These are phyloP conservation scores for Diaporthe eres DNA, from an alignment of 2,329 filamentous ascomycete genomes.

Conservation along the genomic window DNA sequence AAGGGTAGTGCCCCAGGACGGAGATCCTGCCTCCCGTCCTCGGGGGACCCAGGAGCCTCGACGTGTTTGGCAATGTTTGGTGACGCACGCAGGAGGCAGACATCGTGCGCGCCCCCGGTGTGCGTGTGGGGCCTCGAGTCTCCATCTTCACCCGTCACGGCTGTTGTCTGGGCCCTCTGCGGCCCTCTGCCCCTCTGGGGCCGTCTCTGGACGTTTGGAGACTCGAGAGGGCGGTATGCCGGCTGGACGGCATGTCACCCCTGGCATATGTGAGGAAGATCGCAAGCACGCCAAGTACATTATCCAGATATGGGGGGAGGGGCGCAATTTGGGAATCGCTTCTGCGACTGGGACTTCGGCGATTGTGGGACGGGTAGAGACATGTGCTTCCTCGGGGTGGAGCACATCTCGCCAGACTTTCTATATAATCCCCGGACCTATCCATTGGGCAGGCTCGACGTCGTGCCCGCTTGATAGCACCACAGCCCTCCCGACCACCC, in stretches of 20 bases:
- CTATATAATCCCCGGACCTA: slow-evolving; percentile 28
- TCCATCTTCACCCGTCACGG: slow-evolving; percentile 29
- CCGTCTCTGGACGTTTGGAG: not conserved
- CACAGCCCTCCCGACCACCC: slow-evolving; percentile 13
- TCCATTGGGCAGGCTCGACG: slow-evolving; percentile 21
- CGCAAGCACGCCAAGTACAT: slow-evolving; percentile 27
- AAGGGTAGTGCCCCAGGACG: slow-evolving; percentile 10
- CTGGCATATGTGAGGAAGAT: slow-evolving; percentile 32
- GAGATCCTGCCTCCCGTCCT: slow-evolving; percentile 18
- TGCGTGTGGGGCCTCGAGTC: slow-evolving; percentile 21
- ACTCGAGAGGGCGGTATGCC: slow-evolving; percentile 20
- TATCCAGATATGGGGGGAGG: slow-evolving; percentile 16
- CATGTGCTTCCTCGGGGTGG: slow-evolving; percentile 15
- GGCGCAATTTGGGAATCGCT: slow-evolving; percentile 29
- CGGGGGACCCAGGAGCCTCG: slow-evolving; percentile 2
- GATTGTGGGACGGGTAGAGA: slow-evolving; percentile 25
- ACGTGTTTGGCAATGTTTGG: slow-evolving; percentile 23
- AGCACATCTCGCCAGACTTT: slow-evolving; percentile 27
- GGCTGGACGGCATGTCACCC: slow-evolving; percentile 29
- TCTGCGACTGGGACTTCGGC: slow-evolving; percentile 11
- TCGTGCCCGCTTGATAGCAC: slow-evolving; percentile 33
- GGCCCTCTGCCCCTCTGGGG: not conserved
- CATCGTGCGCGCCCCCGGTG: slow-evolving; percentile 6
- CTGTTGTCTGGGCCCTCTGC: slow-evolving; percentile 25
- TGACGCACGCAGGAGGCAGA: slow-evolving; percentile 21